phyloP scores from a whole-genome alignment of 2,329 filamentous ascomycete species.

The Diplodia corticola region DNA sequence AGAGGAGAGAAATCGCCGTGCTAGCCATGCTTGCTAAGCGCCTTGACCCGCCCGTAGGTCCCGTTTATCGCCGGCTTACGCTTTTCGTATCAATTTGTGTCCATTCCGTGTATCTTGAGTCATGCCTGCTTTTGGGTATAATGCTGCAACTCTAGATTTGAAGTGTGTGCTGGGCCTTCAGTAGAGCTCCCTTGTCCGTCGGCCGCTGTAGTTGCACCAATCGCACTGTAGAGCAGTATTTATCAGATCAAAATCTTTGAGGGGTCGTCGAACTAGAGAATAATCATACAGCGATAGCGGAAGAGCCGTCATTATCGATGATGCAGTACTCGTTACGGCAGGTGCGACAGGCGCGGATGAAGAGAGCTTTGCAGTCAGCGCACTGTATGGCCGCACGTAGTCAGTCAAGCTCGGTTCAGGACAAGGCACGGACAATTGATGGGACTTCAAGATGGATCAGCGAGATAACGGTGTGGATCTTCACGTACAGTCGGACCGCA shows the following conservation, averaged over 20 bases:
- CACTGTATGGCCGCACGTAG: conserved; percentile 56
- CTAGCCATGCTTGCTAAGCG: conserved; percentile 5
- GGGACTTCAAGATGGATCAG: not conserved
- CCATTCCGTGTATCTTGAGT: not conserved
- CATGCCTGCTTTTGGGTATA: not conserved
- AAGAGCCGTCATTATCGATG: conserved; percentile 79
- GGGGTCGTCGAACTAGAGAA: not conserved
- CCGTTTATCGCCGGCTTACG: not conserved
- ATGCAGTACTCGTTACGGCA: conserved; percentile 82
- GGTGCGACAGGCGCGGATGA: conserved; percentile 68
- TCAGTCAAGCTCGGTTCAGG: not conserved
- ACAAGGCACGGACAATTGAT: not conserved
- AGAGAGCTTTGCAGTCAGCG: conserved; percentile 68
- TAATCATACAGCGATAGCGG: conserved; percentile 52
- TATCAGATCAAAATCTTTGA: not conserved
- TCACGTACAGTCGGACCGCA: conserved; percentile 72
- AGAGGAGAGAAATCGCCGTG: not conserved
- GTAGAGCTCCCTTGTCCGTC: conserved; percentile 40
- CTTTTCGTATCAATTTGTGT: not conserved
- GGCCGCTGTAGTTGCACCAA: conserved; percentile 40
- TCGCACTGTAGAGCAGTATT: conserved; percentile 35
- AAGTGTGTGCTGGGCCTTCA: conserved; percentile 24
- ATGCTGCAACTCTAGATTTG: no score
- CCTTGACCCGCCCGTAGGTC: not conserved
- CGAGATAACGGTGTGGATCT: not conserved